These are phyloP conservation scores for Obelidium mucronatum DNA, from an alignment of 192 early-diverging fungal genomes.

Conservation along the genomic window DNA sequence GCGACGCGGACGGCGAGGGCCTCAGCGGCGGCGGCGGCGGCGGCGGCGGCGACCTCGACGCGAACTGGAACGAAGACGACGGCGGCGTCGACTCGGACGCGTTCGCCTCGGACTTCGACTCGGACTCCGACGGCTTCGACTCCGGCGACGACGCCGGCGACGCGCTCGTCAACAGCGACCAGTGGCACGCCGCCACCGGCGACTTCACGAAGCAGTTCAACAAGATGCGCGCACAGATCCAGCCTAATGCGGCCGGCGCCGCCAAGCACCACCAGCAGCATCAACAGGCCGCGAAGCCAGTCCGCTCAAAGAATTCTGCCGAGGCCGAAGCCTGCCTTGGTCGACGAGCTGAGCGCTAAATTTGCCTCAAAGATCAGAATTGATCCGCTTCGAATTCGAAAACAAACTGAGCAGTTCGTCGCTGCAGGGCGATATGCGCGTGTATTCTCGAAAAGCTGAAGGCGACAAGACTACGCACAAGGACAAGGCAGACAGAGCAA, in stretches of 20 bases:
- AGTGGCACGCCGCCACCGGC: slow-evolving; percentile 76
- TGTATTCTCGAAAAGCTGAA: slow-evolving; percentile 56
- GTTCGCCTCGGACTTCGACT: neutral
- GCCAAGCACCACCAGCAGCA: slow-evolving; percentile 35
- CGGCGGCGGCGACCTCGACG: neutral
- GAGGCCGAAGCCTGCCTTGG: neutral
- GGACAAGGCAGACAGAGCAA: slow-evolving; percentile 96
- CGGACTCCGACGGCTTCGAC: slow-evolving; percentile 63
- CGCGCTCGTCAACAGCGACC: slow-evolving; percentile 75
- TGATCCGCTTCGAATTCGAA: slow-evolving; percentile 43
- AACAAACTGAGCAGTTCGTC: slow-evolving; percentile 36
- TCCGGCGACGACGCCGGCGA: slow-evolving; percentile 65
- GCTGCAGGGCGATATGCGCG: slow-evolving; percentile 61
- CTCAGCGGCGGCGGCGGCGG: neutral
- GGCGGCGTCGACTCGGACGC: neutral
- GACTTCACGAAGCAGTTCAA: slow-evolving; percentile 97
- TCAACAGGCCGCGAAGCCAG: slow-evolving; percentile 34
- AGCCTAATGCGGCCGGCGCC: too few species aligned
- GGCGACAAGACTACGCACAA: slow-evolving; percentile 52
- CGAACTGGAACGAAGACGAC: neutral
- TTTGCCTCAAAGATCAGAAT: slow-evolving; percentile 78
- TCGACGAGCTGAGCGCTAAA: slow-evolving; percentile 53
- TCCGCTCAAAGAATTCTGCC: slow-evolving; percentile 29
- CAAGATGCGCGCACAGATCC: slow-evolving; percentile 77
- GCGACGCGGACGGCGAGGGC: neutral